These are phyloP conservation scores for Lasiodiplodia sp. DNA, from an alignment of 2,329 filamentous ascomycete species.

Conservation along the genomic window DNA sequence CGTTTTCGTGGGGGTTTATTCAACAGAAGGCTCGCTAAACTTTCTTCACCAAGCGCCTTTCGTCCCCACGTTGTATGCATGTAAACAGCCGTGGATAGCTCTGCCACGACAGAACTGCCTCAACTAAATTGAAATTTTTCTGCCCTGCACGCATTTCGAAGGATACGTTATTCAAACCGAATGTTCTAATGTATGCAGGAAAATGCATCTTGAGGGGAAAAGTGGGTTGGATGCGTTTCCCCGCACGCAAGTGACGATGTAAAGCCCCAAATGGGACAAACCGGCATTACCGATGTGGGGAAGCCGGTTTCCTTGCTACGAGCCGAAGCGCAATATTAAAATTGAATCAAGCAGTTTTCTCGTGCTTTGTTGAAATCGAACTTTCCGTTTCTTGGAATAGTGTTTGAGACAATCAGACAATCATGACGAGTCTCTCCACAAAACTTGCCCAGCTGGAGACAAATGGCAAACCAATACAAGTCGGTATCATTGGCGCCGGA, in stretches of 20 bases:
- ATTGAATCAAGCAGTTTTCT: not conserved
- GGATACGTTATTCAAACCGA: too few species aligned
- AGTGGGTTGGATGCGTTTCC: not conserved
- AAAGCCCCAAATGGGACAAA: not conserved
- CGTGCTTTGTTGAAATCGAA: not conserved
- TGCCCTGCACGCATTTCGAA: too few species aligned
- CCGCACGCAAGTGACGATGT: not conserved
- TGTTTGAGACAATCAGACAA: not conserved
- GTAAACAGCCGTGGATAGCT: too few species aligned
- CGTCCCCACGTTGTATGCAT: too few species aligned
- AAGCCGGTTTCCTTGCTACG: not conserved
- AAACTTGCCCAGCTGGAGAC: not conserved
- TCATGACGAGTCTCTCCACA: not conserved
- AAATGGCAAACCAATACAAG: not conserved
- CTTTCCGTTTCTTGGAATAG: not conserved
- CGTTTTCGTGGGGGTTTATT: too few species aligned
- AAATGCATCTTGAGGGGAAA: too few species aligned
- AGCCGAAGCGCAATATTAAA: not conserved
- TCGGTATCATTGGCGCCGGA: not conserved
- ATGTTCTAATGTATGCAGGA: too few species aligned
- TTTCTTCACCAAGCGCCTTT: too few species aligned
- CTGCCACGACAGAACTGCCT: too few species aligned
- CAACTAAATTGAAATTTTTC: too few species aligned
- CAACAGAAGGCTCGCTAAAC: too few species aligned
- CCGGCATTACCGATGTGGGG: not conserved